Conservation (phyloP, 352 stramenopile genomes). For the Phytophthora quininea region DNA sequence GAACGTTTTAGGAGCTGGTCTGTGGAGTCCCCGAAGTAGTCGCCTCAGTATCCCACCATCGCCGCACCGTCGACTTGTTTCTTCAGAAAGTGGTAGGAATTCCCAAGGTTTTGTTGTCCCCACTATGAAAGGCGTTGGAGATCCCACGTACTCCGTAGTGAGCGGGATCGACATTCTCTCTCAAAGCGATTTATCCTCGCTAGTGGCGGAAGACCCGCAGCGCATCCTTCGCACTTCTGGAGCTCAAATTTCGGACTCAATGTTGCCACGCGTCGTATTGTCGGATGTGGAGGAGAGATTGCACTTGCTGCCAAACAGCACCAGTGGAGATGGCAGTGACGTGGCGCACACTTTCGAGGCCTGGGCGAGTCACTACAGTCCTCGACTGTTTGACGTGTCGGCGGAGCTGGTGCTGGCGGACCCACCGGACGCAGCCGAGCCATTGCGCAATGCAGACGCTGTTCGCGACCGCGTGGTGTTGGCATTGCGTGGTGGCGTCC, state of each 20-base stretch:
- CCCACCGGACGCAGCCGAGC: constrained; percentile 55
- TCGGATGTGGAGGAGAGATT: constrained; percentile 66
- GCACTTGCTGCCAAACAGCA: constrained; percentile 24
- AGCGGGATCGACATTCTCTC: constrained; percentile 35
- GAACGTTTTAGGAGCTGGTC: constrained; percentile 60
- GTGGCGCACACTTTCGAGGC: constrained; percentile 48
- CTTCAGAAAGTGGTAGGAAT: constrained; percentile 9
- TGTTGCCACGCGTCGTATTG: constrained; percentile 45
- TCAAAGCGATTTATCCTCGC: constrained; percentile 29
- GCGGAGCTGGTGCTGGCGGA: constrained; percentile 70
- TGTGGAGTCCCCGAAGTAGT: constrained; percentile 55
- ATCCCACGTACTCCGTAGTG: constrained; percentile 44
- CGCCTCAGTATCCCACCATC: constrained; percentile 19
- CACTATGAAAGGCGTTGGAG: constrained; percentile 53
- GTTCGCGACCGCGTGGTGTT: constrained; percentile 69
- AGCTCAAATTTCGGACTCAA: constrained; percentile 21
- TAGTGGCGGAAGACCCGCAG: constrained; percentile 29
- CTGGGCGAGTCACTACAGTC: constrained; percentile 75
- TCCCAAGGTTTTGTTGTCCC: constrained; percentile 27
- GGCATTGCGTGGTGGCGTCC: constrained; percentile 51
- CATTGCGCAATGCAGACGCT: constrained; percentile 52
- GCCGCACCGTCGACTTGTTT: constrained; percentile 3
- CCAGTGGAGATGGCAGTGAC: constrained; percentile 1
- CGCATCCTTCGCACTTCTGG: constrained; percentile 30
- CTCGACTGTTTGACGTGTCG: constrained; percentile 67